These are phyloP conservation scores for Pseudognaphalium luteoalbum DNA, from an alignment of 129 eudicot species.

Conservation along the genomic window DNA sequence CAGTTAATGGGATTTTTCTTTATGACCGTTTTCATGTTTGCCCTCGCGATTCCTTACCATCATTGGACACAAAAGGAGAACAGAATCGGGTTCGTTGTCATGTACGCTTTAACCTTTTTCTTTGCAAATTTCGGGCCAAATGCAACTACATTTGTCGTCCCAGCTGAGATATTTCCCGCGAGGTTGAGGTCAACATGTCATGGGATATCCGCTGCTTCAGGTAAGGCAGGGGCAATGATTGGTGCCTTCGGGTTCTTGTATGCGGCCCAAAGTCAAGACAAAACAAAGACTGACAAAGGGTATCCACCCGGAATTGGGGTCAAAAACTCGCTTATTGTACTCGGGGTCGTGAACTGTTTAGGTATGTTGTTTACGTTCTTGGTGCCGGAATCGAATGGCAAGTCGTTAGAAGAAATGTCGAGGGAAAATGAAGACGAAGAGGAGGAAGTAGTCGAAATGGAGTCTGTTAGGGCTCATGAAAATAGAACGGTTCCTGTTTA, in stretches of 20 bases:
- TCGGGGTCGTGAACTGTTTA: constrained; percentile 51
- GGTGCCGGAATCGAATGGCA: constrained; percentile 73
- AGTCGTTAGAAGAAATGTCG: constrained; percentile 59
- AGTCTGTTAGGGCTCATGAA: constrained; percentile 22
- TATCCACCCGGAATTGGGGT: constrained; percentile 66
- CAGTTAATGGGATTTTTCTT: constrained; percentile 71
- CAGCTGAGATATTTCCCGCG: constrained; percentile 76
- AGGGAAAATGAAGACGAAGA: constrained; percentile 53
- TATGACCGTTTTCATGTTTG: constrained; percentile 86
- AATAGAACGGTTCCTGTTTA: constrained; percentile 50
- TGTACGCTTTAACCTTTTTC: constrained; percentile 71
- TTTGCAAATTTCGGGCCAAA: constrained; percentile 79
- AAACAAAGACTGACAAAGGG: constrained; percentile 51
- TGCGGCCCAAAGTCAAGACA: constrained; percentile 57
- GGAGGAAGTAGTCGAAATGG: constrained; percentile 27
- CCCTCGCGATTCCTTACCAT: constrained; percentile 64
- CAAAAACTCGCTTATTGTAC: constrained; percentile 56
- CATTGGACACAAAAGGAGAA: constrained; percentile 69
- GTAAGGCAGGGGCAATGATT: constrained; percentile 71
- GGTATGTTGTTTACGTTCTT: constrained; percentile 62
- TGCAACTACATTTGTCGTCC: constrained; percentile 68
- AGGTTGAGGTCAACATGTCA: constrained; percentile 76
- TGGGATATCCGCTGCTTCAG: constrained; percentile 77
- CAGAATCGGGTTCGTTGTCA: constrained; percentile 61
- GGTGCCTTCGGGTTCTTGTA: constrained; percentile 77